A percentile compares a stretch with the other conserved stretches of the same genome.
Conservation (phyloP, 23 red algal genomes). For the Gracilaria domingensis region DNA sequence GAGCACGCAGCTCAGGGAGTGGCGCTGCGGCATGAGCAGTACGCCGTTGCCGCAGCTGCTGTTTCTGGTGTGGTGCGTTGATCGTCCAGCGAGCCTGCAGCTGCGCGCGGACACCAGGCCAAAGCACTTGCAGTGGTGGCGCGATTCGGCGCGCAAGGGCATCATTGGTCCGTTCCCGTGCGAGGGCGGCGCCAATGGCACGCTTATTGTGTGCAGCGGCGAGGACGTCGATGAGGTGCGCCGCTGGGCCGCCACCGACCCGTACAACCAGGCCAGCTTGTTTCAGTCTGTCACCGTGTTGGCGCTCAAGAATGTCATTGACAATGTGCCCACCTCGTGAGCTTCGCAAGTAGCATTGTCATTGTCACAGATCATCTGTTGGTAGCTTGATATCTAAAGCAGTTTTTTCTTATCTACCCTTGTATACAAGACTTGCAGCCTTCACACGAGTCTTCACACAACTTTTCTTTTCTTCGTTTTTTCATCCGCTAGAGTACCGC, state of each 20-base stretch:
- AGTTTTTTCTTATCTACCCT: too few species aligned
- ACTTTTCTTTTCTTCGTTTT: too few species aligned
- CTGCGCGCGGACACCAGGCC: slow-evolving; percentile 56
- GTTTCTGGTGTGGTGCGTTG: slow-evolving; percentile 64
- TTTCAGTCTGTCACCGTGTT: slow-evolving; percentile 72
- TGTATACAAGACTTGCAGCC: too few species aligned
- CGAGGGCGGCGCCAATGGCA: slow-evolving; percentile 69
- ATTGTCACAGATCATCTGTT: too few species aligned
- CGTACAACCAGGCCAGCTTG: slow-evolving; percentile 73
- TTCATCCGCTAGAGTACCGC: too few species aligned
- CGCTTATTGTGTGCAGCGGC: slow-evolving; percentile 72
- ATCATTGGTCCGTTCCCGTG: slow-evolving; percentile 72
- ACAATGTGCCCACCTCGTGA: not conserved
- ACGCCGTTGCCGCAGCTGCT: slow-evolving; percentile 5
- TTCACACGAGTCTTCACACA: too few species aligned
- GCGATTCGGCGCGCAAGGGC: slow-evolving; percentile 9
- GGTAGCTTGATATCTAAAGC: too few species aligned
- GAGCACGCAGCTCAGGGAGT: slow-evolving; percentile 11
- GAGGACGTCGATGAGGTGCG: slow-evolving; percentile 70
- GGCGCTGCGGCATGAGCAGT: slow-evolving; percentile 20
- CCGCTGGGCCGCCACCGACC: slow-evolving; percentile 75
- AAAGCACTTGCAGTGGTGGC: slow-evolving; percentile 72
- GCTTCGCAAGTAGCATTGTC: not conserved
- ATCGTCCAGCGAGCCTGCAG: not conserved
- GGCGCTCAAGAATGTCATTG: slow-evolving; percentile 51